A percentile compares a stretch with the other conserved stretches of the same genome.
Conservation (phyloP, 139 green algal species). For the Diplosphaera chodatii region DNA sequence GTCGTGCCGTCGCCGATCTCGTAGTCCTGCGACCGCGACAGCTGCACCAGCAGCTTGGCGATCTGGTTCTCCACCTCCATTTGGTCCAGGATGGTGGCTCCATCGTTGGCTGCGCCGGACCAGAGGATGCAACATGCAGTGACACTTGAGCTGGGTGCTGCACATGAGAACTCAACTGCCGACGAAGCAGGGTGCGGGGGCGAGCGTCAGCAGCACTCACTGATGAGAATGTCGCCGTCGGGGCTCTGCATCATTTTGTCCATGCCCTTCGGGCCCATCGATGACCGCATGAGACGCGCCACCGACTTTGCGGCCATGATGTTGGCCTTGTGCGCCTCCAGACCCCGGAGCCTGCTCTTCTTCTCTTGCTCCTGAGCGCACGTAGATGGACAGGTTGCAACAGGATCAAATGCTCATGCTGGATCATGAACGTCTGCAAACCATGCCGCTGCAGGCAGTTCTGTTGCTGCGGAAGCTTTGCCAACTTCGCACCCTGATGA, state of each 20-base stretch:
- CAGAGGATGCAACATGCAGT: too few species aligned
- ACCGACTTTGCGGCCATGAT: conserved; percentile 94
- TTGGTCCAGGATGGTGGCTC: conserved; percentile 97
- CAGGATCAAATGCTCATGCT: too few species aligned
- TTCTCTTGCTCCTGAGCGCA: conserved; percentile 86
- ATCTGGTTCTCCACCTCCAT: conserved; percentile 99
- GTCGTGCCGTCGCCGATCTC: conserved; percentile 90
- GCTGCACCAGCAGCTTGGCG: conserved; percentile 95
- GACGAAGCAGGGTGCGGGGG: too few species aligned
- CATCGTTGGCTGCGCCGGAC: conserved; percentile 97
- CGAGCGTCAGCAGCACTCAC: too few species aligned
- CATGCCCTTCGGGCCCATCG: conserved; percentile 94
- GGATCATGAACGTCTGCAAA: too few species aligned
- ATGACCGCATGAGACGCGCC: conserved; percentile 74
- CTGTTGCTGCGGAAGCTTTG: too few species aligned
- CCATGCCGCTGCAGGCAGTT: too few species aligned
- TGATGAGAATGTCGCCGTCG: conserved; percentile 98
- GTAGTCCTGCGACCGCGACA: conserved; percentile 77
- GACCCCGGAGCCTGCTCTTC: conserved; percentile 77
- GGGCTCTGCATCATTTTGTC: conserved; percentile 98
- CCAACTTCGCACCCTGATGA: conserved; percentile 71
- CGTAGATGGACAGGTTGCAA: too few species aligned
- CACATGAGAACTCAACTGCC: too few species aligned
- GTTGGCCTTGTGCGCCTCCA: conserved; percentile 94
- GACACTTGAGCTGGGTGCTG: too few species aligned